Conservation (phyloP, 2,329 filamentous ascomycete genomes). For the Bipolaris gigantea region DNA sequence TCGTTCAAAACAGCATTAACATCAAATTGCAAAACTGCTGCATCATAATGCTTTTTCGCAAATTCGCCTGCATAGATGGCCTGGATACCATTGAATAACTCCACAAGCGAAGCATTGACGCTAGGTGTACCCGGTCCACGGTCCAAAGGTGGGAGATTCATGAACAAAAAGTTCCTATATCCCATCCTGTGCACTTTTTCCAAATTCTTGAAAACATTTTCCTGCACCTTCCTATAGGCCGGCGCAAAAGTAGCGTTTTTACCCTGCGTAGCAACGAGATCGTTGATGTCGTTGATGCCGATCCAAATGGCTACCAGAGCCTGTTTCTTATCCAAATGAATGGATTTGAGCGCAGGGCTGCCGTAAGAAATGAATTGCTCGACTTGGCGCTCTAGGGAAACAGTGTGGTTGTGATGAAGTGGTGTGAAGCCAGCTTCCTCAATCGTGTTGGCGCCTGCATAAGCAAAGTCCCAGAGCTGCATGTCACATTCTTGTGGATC, state of each 20-base stretch:
- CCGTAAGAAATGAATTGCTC: constrained; percentile 53
- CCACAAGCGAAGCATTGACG: constrained; percentile 53
- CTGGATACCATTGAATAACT: constrained; percentile 50
- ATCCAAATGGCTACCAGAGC: constrained; percentile 58
- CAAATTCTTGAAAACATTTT: constrained; percentile 48
- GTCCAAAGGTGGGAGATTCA: constrained; percentile 57
- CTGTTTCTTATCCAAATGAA: constrained; percentile 37
- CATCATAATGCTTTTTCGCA: constrained; percentile 31
- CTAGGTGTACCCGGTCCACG: constrained; percentile 45
- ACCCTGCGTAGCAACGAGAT: constrained; percentile 46
- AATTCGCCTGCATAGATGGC: constrained; percentile 42
- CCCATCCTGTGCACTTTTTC: constrained; percentile 48
- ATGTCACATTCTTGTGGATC: constrained; percentile 49
- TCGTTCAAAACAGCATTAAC: constrained; percentile 48
- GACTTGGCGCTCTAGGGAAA: constrained; percentile 55
- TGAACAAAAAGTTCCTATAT: constrained; percentile 53
- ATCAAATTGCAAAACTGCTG: constrained; percentile 50
- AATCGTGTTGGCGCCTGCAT: constrained; percentile 57
- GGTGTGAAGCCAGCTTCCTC: constrained; percentile 44
- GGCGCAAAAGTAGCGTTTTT: constrained; percentile 50
- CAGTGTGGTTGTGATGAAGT: constrained; percentile 56
- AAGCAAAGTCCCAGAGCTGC: constrained; percentile 61
- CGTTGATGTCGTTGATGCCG: constrained; percentile 60
- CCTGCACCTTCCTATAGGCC: constrained; percentile 51
- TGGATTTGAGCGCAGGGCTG: constrained; percentile 44